phyloP scores from a whole-genome alignment of 2,329 filamentous ascomycete species.

The Aspergillus bombycis region DNA sequence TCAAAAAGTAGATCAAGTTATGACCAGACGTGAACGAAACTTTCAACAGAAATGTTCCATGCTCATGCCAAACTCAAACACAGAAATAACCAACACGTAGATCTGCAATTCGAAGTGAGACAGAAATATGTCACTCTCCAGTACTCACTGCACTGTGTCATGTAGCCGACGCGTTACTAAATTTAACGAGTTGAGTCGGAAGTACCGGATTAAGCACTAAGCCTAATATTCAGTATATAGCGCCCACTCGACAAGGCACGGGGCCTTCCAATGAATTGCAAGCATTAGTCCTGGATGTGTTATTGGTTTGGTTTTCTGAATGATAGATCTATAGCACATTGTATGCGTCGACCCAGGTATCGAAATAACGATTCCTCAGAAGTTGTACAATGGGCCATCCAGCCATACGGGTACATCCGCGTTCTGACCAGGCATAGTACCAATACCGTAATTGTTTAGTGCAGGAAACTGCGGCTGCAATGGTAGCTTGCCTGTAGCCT shows the following conservation, averaged over 20 bases:
- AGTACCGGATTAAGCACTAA: background rate
- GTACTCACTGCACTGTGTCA: background rate
- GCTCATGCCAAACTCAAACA: background rate
- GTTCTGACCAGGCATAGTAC: background rate
- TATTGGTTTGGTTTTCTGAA: background rate
- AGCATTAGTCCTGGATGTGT: background rate
- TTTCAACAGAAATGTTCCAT: background rate
- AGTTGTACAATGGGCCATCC: background rate
- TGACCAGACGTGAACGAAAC: background rate
- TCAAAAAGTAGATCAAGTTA: background rate
- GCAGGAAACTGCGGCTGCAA: background rate
- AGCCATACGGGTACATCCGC: background rate
- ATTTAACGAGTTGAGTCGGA: background rate
- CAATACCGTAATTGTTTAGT: background rate
- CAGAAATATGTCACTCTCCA: background rate
- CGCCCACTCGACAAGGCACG: background rate
- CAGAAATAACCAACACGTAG: background rate
- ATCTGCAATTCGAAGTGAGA: background rate
- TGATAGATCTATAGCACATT: background rate
- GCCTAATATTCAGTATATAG: background rate
- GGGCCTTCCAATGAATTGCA: background rate
- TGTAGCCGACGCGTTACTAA: background rate
- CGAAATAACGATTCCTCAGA: background rate
- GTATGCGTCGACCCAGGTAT: background rate
- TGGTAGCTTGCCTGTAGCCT: background rate